Conservation (phyloP, 116 monocot genomes). For the Zostera marina region DNA sequence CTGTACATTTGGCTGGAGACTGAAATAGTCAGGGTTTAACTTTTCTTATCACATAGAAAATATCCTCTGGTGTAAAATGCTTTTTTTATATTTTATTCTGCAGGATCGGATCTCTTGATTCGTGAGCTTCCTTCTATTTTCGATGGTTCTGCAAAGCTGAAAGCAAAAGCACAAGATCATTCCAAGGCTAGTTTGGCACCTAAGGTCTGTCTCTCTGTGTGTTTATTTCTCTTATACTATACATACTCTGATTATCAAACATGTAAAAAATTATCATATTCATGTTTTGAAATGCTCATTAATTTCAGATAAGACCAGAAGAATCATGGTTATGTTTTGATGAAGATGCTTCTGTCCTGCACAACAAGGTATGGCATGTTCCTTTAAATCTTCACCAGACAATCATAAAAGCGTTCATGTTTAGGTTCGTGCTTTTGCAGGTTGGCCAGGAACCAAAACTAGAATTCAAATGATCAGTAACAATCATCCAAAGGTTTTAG, state of each 20-base stretch:
- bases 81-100: not conserved
- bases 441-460: slow-evolving; percentile 90
- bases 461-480: slow-evolving; percentile 34
- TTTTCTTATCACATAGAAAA: no score
- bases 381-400: not conserved
- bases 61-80: not conserved
- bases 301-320: slow-evolving; percentile 38
- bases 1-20: no score
- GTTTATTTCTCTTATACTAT: not conserved
- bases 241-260: not conserved
- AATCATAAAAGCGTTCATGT: slow-evolving; percentile 25
- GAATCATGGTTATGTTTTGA: slow-evolving; percentile 91
- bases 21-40: no score
- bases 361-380: slow-evolving; percentile 63
- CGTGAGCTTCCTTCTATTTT: slow-evolving; percentile 73
- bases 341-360: slow-evolving; percentile 58
- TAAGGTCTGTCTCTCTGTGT: slow-evolving; percentile 34
- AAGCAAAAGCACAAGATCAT: slow-evolving; percentile 76
- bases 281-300: not conserved
- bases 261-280: not conserved
- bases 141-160: slow-evolving; percentile 79
- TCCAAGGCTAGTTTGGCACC: slow-evolving; percentile 78
- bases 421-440: slow-evolving; percentile 91
- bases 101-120: slow-evolving; percentile 69
- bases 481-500: slow-evolving; percentile 23